A percentile compares a stretch with the other conserved stretches of the same genome.
phyloP scores from a whole-genome alignment of 106 monocot species.

The Acanthochlamys bracteata region DNA sequence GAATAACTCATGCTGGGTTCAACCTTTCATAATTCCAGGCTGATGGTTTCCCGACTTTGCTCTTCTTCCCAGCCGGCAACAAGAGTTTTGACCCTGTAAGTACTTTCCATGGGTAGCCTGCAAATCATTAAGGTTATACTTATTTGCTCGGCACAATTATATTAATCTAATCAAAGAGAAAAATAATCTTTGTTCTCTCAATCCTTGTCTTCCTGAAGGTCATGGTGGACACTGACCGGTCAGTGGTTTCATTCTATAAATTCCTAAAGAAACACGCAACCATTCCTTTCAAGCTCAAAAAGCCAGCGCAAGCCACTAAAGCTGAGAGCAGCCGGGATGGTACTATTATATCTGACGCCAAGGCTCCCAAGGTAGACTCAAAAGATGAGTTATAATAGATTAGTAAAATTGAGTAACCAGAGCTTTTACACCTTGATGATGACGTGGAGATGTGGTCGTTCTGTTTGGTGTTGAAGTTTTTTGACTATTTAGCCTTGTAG shows the following conservation, averaged over 20 bases:
- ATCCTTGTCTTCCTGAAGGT: slow-evolving; percentile 17
- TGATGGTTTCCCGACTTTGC: slow-evolving; percentile 92
- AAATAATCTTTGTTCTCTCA: background rate
- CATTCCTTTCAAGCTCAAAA: slow-evolving; percentile 85
- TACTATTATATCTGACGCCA: slow-evolving; percentile 1
- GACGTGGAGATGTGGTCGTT: no score
- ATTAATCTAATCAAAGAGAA: background rate
- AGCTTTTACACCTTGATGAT: no score
- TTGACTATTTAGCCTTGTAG: no score
- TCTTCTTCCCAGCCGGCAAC: slow-evolving; percentile 95
- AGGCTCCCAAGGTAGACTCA: slow-evolving; percentile 1
- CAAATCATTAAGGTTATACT: background rate
- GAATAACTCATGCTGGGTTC: no score
- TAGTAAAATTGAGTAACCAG: no score
- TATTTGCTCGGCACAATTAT: background rate
- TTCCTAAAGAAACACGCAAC: slow-evolving; percentile 85
- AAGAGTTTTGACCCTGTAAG: slow-evolving; percentile 96
- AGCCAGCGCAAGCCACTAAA: slow-evolving; percentile 22
- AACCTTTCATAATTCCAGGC: slow-evolving; percentile 28
- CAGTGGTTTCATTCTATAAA: slow-evolving; percentile 82
- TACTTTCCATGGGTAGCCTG: background rate
- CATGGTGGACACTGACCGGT: slow-evolving; percentile 57
- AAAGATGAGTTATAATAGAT: slow-evolving; percentile 52
- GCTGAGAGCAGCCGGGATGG: slow-evolving; percentile 7
- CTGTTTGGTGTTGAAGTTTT: no score